phyloP scores from a whole-genome alignment of 768 basidiomycete species.

The Lactarius trivialis region DNA sequence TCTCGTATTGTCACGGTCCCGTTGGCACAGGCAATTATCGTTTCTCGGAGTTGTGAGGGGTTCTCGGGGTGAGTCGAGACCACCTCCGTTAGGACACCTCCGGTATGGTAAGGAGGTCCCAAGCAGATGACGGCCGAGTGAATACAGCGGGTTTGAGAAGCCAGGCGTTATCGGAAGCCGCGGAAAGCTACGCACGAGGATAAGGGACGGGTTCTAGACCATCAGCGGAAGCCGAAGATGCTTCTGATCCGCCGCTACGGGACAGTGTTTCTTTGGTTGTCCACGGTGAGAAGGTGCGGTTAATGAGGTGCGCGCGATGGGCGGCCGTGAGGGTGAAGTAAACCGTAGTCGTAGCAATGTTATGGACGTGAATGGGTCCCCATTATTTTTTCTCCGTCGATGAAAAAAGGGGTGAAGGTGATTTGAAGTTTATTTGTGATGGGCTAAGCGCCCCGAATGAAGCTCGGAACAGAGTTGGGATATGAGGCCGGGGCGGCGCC shows the following conservation, averaged over 20 bases:
- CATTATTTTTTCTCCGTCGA: background rate
- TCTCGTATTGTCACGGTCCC: background rate
- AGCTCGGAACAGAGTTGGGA: constrained; percentile 13
- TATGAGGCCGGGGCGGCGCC: constrained; percentile 23
- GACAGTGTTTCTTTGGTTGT: constrained; percentile 17
- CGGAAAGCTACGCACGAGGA: constrained; percentile 23
- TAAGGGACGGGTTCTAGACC: constrained; percentile 22
- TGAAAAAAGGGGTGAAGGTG: background rate
- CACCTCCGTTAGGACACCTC: constrained; percentile 15
- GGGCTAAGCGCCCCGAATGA: constrained; percentile 5
- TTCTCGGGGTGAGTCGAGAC: constrained; percentile 11
- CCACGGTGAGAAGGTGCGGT: constrained; percentile 19
- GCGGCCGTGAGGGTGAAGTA: constrained; percentile 16
- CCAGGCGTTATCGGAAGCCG: constrained; percentile 22
- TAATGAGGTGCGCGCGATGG: constrained; percentile 22
- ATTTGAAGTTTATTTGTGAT: background rate
- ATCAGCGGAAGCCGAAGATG: constrained; percentile 19
- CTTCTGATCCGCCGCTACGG: constrained; percentile 23
- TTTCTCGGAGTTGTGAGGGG: constrained; percentile 19
- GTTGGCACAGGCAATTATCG: constrained; percentile 5
- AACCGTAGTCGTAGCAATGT: background rate
- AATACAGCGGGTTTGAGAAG: constrained; percentile 18
- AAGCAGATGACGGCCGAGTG: constrained; percentile 1
- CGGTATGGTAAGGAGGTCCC: constrained; percentile 9
- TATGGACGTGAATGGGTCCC: constrained; percentile 9